Evolutionary conservation across 2,329 filamentous ascomycete species (phyloP).

Genomic region (Cordyceps fumosorosea): DNA sequence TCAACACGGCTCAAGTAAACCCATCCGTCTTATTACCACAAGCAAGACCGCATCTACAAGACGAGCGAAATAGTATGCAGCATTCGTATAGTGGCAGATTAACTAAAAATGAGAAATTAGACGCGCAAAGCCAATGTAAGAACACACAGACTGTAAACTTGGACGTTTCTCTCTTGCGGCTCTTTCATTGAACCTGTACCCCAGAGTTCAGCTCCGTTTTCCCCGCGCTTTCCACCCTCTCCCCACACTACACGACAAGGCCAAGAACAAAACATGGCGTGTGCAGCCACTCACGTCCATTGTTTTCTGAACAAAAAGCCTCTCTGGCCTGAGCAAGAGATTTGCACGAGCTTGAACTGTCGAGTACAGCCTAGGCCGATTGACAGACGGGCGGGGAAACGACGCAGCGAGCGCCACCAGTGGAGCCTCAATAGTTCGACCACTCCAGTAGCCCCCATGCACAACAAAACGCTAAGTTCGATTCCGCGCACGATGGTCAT

Average conservation of each 20-base stretch:
- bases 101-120: neutral
- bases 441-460: neutral
- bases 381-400: neutral
- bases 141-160: neutral
- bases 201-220: slow-evolving; percentile 6
- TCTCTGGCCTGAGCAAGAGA: neutral
- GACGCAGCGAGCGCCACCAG: neutral
- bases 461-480: slow-evolving; percentile 7
- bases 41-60: too few relatives aligned
- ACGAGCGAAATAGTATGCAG: too few relatives aligned
- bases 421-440: neutral
- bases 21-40: too few relatives aligned
- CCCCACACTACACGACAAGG: neutral
- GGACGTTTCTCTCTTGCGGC: neutral
- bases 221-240: neutral
- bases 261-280: neutral
- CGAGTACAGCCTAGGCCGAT: neutral
- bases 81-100: too few relatives aligned
- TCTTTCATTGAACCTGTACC: neutral
- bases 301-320: neutral
- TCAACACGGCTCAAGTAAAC: too few relatives aligned
- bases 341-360: neutral
- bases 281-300: neutral
- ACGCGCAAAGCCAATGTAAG: neutral
- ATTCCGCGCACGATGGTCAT: neutral